Evolutionary conservation across 2,329 filamentous ascomycete species (phyloP).

Genomic region (Myriosclerotinia duriaeana): DNA sequence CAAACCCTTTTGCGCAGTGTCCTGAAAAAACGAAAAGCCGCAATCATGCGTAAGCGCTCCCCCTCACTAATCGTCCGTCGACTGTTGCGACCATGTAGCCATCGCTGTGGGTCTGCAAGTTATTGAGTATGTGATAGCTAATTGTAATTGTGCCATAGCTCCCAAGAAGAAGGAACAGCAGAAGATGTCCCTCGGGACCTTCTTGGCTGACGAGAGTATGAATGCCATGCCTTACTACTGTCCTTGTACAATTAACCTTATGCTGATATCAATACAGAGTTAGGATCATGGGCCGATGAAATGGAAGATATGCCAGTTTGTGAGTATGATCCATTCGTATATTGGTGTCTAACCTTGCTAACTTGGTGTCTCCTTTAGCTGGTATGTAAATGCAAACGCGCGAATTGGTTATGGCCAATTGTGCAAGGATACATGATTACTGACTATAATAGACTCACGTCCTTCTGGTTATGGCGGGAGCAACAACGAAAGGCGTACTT

Average conservation of each 20-base stretch:
- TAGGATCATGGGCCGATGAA: constrained; percentile 97
- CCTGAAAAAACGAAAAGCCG: constrained; percentile 46
- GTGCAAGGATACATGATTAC: constrained; percentile 18
- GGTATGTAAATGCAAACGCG: constrained; percentile 35
- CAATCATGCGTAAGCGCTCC: constrained; percentile 59
- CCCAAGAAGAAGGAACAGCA: constrained; percentile 86
- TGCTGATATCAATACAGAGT: constrained; percentile 49
- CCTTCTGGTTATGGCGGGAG: constrained; percentile 36
- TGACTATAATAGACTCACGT: constrained; percentile 39
- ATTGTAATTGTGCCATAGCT: constrained; percentile 56
- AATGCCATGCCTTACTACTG: constrained; percentile 20
- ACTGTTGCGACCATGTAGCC: constrained; percentile 6
- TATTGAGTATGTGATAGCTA: constrained; percentile 41
- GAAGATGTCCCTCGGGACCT: constrained; percentile 97
- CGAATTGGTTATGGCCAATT: constrained; percentile 18
- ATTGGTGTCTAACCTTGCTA: constrained; percentile 30
- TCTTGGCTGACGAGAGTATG: constrained; percentile 89
- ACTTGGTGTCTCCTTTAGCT: constrained; percentile 34
- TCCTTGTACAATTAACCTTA: constrained; percentile 46
- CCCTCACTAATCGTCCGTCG: constrained; percentile 26
- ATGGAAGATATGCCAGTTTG: constrained; percentile 71
- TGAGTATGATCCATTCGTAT: constrained; percentile 32
- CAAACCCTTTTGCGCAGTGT: constrained; percentile 46
- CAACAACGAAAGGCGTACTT: constrained; percentile 38
- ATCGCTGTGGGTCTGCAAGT: not conserved